These are phyloP conservation scores for Pseudonitzschia pungens DNA, from an alignment of 108 stramenopile genomes.

Conservation along the genomic window DNA sequence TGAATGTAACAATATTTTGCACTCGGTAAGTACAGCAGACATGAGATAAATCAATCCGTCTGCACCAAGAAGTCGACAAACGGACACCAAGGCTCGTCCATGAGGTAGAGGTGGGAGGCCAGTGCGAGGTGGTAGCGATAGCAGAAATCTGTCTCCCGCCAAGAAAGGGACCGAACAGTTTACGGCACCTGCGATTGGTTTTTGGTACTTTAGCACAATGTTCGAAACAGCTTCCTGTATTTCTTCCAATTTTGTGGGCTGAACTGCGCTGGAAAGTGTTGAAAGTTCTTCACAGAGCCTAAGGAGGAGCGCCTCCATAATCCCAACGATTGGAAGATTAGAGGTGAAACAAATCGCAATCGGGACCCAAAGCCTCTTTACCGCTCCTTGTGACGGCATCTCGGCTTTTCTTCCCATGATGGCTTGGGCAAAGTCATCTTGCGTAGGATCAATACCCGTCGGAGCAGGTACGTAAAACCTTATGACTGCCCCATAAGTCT, in stretches of 20 bases:
- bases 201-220: constrained; percentile 72
- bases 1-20: constrained; percentile 83
- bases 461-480: constrained; percentile 85
- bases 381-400: constrained; percentile 15
- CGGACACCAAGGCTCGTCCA: constrained; percentile 64
- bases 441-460: constrained; percentile 71
- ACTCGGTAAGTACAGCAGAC: constrained; percentile 83
- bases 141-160: constrained; percentile 67
- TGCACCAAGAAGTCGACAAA: constrained; percentile 76
- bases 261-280: constrained; percentile 16
- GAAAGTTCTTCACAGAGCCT: constrained; percentile 73
- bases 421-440: constrained; percentile 76
- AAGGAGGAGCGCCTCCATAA: constrained; percentile 77
- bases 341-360: constrained; percentile 77
- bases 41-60: constrained; percentile 77
- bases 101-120: constrained; percentile 82
- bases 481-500: constrained; percentile 81
- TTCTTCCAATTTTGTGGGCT: constrained; percentile 10
- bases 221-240: constrained; percentile 61
- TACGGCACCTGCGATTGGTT: constrained; percentile 79
- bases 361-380: constrained; percentile 76
- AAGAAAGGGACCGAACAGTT: constrained; percentile 87
- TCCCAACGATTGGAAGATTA: constrained; percentile 75
- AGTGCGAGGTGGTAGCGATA: constrained; percentile 62
- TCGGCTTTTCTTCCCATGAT: constrained; percentile 16